A percentile compares a stretch with the other conserved stretches of the same genome.
Conservation (phyloP, 441 rosid species). For the Syzygium syzygioides region DNA sequence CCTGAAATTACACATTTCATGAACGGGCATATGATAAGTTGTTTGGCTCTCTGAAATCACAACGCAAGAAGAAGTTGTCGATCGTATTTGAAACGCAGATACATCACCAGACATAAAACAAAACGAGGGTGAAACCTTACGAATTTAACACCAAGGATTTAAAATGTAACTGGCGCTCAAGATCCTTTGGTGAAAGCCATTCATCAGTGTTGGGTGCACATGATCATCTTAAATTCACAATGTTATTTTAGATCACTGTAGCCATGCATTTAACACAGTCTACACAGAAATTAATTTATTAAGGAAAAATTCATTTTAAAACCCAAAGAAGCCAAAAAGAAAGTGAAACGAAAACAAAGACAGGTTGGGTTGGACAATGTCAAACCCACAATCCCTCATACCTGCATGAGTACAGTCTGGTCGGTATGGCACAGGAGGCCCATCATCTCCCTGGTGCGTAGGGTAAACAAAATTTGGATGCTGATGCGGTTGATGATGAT, state of each 20-base stretch:
- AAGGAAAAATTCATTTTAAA: not conserved
- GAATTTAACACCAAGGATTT: not conserved
- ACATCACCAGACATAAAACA: not conserved
- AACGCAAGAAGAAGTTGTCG: not conserved
- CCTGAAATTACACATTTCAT: conserved; percentile 10
- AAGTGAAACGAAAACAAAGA: not conserved
- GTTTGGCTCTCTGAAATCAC: not conserved
- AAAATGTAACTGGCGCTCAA: not conserved
- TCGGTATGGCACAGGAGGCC: conserved; percentile 36
- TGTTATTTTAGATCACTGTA: not conserved
- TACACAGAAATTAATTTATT: not conserved
- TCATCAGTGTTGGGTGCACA: not conserved
- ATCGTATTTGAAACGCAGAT: not conserved
- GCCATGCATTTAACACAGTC: not conserved
- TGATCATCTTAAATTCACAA: not conserved
- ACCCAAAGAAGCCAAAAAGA: not conserved
- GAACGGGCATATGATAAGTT: not conserved
- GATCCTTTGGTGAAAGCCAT: not conserved
- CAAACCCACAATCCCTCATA: conserved; percentile 4
- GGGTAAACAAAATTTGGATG: conserved; percentile 21
- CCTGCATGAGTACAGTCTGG: conserved; percentile 64
- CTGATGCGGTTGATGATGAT: not conserved
- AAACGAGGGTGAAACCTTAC: not conserved
- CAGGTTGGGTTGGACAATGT: not conserved
- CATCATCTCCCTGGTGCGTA: conserved; percentile 25